phyloP scores from a whole-genome alignment of 1,139 yeast species.

The Blastobotrys buckinghamii region DNA sequence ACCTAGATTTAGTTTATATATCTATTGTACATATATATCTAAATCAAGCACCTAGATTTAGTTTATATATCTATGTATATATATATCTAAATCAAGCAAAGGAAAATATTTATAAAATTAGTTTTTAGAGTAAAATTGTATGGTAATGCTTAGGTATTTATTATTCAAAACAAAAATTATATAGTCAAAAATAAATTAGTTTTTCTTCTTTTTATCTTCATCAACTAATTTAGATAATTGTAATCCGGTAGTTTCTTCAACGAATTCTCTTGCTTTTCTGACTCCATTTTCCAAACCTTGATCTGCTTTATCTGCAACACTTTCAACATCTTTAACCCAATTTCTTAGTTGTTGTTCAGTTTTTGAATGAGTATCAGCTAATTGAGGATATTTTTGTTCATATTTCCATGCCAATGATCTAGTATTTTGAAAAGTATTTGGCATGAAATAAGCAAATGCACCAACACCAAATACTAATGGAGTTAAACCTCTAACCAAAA shows the following conservation, averaged over 20 bases:
- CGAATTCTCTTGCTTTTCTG: constrained; percentile 41
- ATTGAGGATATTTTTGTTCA: constrained; percentile 61
- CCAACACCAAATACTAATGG: constrained; percentile 65
- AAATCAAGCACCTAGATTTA: no score
- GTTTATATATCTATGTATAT: no score
- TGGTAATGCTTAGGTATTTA: no score
- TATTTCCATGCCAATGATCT: constrained; percentile 54
- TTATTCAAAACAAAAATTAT: no score
- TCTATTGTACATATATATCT: no score
- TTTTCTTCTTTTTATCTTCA: constrained; percentile 29
- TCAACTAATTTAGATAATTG: constrained; percentile 45
- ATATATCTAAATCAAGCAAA: no score
- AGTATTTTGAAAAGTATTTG: constrained; percentile 68
- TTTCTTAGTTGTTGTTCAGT: constrained; percentile 44
- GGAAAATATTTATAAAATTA: no score
- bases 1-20: no score
- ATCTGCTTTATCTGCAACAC: constrained; percentile 35
- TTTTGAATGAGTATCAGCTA: constrained; percentile 59
- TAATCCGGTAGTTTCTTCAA: constrained; percentile 63
- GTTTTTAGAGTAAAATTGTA: no score
- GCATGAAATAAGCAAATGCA: constrained; percentile 71
- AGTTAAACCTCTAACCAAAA: constrained; percentile 50
- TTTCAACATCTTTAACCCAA: constrained; percentile 42
- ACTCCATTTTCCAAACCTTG: constrained; percentile 37
- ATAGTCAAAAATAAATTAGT: constrained; percentile 2